Evolutionary conservation across 1,139 yeast species (phyloP).

Genomic region (Saccharomyces hybrid): DNA sequence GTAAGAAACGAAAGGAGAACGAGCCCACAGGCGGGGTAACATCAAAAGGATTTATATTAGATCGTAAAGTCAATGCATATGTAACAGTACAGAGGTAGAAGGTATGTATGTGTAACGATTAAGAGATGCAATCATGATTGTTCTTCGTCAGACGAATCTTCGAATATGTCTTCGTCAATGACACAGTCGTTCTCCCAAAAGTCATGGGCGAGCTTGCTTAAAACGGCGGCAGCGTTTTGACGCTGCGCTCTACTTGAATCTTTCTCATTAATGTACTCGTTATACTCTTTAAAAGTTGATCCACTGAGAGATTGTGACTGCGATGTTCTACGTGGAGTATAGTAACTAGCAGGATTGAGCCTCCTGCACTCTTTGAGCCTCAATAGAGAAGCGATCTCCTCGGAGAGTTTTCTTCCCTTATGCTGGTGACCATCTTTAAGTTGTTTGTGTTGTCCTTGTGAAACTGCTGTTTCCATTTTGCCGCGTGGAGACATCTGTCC

Average conservation of each 20-base stretch:
- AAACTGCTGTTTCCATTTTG: not conserved
- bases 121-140: not conserved
- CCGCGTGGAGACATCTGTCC: not conserved
- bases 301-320: not conserved
- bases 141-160: not conserved
- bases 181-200: not conserved
- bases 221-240: not conserved
- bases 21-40: not conserved
- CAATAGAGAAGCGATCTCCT: not conserved
- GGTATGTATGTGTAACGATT: not conserved
- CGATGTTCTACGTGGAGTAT: not conserved
- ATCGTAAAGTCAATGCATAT: not conserved
- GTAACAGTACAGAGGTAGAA: not conserved
- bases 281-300: not conserved
- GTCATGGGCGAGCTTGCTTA: not conserved
- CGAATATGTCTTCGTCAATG: not conserved
- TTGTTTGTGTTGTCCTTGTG: not conserved
- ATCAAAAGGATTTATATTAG: not conserved
- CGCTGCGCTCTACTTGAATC: not conserved
- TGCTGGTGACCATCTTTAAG: not conserved
- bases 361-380: not conserved
- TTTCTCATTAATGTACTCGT: not conserved
- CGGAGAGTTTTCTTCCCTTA: not conserved
- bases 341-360: not conserved
- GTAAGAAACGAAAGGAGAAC: not conserved